Evolutionary conservation across 169 alveolate genomes (phyloP).

Genomic region (Toxoplasma gondii): DNA sequence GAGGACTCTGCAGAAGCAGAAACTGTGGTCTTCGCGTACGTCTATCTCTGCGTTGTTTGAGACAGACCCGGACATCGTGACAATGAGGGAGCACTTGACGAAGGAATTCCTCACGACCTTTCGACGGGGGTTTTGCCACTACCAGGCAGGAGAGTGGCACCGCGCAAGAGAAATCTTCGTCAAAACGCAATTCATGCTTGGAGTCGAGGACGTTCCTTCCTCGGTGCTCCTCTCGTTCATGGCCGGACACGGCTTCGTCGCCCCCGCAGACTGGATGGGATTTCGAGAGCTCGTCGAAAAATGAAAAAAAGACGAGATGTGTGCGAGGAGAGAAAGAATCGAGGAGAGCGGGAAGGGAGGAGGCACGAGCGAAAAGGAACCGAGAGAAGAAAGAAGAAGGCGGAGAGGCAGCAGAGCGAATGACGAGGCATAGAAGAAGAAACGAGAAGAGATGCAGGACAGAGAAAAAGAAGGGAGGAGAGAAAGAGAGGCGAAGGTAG

Average conservation of each 20-base stretch:
- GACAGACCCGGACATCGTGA: constrained; percentile 75
- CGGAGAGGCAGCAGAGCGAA: not conserved
- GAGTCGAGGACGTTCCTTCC: constrained; percentile 82
- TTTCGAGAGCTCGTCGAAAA: constrained; percentile 85
- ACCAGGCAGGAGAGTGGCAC: constrained; percentile 86
- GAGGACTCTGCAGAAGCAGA: constrained; percentile 50
- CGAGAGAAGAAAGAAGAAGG: not conserved
- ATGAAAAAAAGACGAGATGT: constrained; percentile 62
- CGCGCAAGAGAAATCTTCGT: constrained; percentile 73
- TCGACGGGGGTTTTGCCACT: constrained; percentile 78
- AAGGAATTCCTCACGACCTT: constrained; percentile 80
- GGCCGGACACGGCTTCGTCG: constrained; percentile 73
- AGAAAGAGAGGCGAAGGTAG: not conserved
- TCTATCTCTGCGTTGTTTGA: constrained; percentile 73
- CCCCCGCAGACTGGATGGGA: constrained; percentile 92
- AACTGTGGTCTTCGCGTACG: constrained; percentile 63
- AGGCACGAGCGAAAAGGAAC: not conserved
- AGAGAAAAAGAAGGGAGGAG: not conserved
- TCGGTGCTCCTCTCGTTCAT: constrained; percentile 81
- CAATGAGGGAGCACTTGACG: constrained; percentile 78
- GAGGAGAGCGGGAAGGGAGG: constrained; percentile 35
- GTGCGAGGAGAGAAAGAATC: not conserved
- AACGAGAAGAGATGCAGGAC: not conserved
- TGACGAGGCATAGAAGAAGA: not conserved
- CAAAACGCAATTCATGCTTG: constrained; percentile 74